phyloP scores from a whole-genome alignment of 768 basidiomycete genomes.

The Boletus tomentosulus region DNA sequence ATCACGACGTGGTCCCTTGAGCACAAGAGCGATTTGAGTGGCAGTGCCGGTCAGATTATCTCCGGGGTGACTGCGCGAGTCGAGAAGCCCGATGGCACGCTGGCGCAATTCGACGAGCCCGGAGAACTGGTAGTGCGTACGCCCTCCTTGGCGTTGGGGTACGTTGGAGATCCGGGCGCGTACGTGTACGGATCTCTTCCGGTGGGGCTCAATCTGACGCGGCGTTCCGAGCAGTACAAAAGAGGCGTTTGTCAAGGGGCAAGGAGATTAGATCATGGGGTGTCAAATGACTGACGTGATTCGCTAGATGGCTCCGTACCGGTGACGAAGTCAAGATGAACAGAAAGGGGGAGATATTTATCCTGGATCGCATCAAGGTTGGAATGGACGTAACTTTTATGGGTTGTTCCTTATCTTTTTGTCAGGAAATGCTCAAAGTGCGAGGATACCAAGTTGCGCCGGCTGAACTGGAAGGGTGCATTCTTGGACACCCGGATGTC shows the following conservation, averaged over 20 bases:
- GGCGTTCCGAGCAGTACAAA: slow-evolving; percentile 41
- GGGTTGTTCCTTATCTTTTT: neutral
- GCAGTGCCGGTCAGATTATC: slow-evolving; percentile 54
- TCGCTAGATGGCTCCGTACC: slow-evolving; percentile 56
- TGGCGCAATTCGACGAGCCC: slow-evolving; percentile 53
- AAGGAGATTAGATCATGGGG: neutral
- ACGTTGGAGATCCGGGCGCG: slow-evolving; percentile 57
- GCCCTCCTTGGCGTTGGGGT: slow-evolving; percentile 58
- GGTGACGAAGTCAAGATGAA: slow-evolving; percentile 70
- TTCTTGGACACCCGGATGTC: slow-evolving; percentile 58
- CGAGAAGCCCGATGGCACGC: slow-evolving; percentile 52
- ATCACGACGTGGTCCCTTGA: slow-evolving; percentile 44
- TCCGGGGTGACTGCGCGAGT: slow-evolving; percentile 56
- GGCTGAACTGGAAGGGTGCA: slow-evolving; percentile 63
- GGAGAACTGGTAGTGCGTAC: slow-evolving; percentile 61
- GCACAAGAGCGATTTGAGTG: slow-evolving; percentile 44
- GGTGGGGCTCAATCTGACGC: slow-evolving; percentile 5
- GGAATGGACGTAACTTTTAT: neutral
- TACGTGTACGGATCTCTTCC: slow-evolving; percentile 31
- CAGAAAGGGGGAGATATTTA: slow-evolving; percentile 55
- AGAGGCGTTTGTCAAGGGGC: slow-evolving; percentile 57
- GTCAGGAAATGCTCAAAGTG: slow-evolving; percentile 69
- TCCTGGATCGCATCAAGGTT: slow-evolving; percentile 74
- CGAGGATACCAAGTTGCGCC: slow-evolving; percentile 56
- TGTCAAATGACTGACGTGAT: neutral